phyloP scores from a whole-genome alignment of 768 basidiomycete species.

The Leucosporidium scottii region DNA sequence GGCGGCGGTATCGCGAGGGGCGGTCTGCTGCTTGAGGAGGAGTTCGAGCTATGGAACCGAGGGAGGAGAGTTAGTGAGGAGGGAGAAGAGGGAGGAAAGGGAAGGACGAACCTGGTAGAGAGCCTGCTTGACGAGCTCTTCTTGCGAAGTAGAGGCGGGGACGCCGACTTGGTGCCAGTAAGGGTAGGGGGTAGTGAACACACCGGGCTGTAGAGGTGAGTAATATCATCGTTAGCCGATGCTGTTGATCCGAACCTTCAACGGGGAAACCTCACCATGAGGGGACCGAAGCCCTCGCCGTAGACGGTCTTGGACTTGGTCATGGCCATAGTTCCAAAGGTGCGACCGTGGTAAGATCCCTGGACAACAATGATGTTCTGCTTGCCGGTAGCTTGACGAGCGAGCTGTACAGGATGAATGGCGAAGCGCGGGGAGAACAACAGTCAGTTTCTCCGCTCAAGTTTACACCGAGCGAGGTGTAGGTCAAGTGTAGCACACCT shows the following conservation, averaged over 20 bases:
- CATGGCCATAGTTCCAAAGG: slow-evolving; percentile 84
- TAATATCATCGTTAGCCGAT: not conserved
- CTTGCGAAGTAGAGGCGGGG: slow-evolving; percentile 24
- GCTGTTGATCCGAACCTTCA: no score
- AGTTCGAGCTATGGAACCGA: slow-evolving; percentile 62
- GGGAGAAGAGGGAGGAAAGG: not conserved
- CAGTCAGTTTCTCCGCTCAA: not conserved
- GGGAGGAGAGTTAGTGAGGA: not conserved
- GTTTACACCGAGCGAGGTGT: not conserved
- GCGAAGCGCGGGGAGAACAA: slow-evolving; percentile 47
- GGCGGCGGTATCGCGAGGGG: slow-evolving; percentile 82
- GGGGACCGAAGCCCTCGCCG: slow-evolving; percentile 64
- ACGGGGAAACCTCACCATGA: slow-evolving; percentile 59
- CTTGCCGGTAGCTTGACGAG: slow-evolving; percentile 63
- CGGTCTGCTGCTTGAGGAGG: slow-evolving; percentile 67
- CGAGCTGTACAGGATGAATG: slow-evolving; percentile 54
- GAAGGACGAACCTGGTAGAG: slow-evolving; percentile 12
- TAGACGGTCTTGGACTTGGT: slow-evolving; percentile 94
- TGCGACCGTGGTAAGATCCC: slow-evolving; percentile 85
- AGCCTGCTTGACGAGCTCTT: slow-evolving; percentile 30
- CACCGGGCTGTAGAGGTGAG: slow-evolving; percentile 66
- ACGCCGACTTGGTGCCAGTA: slow-evolving; percentile 63
- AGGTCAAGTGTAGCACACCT: not conserved
- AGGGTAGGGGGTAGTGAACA: slow-evolving; percentile 73
- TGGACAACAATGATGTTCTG: slow-evolving; percentile 91